These are phyloP conservation scores for Vigna mungo DNA, from an alignment of 306 rosid species.

Conservation along the genomic window DNA sequence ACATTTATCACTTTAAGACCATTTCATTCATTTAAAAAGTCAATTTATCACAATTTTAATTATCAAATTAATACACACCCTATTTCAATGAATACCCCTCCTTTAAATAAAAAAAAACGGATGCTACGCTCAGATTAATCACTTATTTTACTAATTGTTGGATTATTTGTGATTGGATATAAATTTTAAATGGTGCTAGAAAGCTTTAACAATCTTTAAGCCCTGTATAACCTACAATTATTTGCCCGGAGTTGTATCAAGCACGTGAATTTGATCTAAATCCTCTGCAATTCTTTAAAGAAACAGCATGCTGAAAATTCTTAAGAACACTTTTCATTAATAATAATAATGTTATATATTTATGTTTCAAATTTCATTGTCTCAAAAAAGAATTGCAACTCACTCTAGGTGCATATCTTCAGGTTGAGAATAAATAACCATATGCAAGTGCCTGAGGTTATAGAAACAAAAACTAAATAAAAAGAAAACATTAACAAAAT, in stretches of 20 bases:
- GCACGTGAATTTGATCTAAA: not conserved
- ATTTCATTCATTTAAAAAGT: no score
- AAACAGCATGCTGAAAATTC: not conserved
- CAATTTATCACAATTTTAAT: no score
- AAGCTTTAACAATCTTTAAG: not conserved
- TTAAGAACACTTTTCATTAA: not conserved
- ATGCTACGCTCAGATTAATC: not conserved
- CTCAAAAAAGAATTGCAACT: constrained; percentile 26
- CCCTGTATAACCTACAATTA: not conserved
- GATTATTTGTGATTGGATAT: not conserved
- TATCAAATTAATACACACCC: no score
- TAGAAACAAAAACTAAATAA: not conserved
- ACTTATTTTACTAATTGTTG: not conserved
- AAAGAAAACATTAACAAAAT: not conserved
- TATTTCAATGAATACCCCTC: no score
- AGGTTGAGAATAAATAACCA: constrained; percentile 3
- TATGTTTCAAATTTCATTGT: constrained; percentile 13
- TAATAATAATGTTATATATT: not conserved
- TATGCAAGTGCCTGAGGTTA: not conserved
- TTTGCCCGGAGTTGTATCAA: not conserved
- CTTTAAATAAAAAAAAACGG: not conserved
- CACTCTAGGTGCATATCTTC: constrained; percentile 15
- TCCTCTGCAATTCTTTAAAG: not conserved
- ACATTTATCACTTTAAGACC: no score
- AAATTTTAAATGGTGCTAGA: not conserved